Conservation (phyloP, 345 rosid genomes). For the Salix arbutifolia region DNA sequence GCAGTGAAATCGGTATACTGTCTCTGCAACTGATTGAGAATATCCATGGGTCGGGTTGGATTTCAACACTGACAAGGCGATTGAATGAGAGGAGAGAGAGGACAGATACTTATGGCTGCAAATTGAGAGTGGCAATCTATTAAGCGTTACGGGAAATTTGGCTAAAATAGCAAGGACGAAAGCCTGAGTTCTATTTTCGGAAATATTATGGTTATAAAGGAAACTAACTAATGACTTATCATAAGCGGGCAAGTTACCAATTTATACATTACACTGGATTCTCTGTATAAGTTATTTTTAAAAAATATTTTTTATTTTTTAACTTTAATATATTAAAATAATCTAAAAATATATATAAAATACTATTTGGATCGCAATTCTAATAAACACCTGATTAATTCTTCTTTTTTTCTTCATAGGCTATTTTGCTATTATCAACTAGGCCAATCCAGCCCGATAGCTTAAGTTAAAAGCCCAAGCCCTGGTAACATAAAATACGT, state of each 20-base stretch:
- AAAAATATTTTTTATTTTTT: no score
- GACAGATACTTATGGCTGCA: background rate
- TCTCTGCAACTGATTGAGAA: conserved; percentile 47
- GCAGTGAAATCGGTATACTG: conserved; percentile 44
- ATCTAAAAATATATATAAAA: no score
- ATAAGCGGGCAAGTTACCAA: background rate
- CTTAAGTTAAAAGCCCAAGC: no score
- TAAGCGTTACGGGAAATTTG: background rate
- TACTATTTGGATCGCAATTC: no score
- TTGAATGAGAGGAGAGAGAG: background rate
- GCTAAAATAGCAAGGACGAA: background rate
- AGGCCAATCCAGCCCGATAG: no score
- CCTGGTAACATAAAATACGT: no score
- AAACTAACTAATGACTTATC: background rate
- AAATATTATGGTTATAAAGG: background rate
- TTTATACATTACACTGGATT: no score
- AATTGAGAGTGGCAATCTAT: background rate
- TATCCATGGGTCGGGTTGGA: conserved; percentile 34
- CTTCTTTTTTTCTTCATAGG: no score
- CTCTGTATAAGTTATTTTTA: no score
- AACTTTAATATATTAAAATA: no score
- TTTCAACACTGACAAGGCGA: background rate
- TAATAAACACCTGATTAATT: no score
- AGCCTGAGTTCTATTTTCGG: background rate
- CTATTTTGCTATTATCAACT: no score